phyloP scores from a whole-genome alignment of 164 flowering plant species.

The Vitis amurensis region DNA sequence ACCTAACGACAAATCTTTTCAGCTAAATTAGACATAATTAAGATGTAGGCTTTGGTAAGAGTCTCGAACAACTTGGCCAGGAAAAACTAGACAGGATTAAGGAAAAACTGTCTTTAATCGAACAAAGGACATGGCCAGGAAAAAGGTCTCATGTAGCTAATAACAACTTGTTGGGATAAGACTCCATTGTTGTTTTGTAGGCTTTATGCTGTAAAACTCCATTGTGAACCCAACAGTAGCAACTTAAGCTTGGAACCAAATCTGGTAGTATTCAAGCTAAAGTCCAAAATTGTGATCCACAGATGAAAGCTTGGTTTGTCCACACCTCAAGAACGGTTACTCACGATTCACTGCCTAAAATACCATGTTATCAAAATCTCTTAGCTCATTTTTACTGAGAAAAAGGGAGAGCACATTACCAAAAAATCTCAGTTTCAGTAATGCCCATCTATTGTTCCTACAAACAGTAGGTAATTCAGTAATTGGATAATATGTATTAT shows the following conservation, averaged over 20 bases:
- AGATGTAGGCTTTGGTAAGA: too few relatives aligned
- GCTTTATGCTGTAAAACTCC: neutral
- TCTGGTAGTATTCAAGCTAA: neutral
- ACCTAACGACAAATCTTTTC: too few relatives aligned
- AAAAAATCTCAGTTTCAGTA: neutral
- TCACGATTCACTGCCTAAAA: neutral
- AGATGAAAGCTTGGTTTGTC: neutral
- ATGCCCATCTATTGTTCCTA: neutral
- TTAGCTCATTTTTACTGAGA: too few relatives aligned
- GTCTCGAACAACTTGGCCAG: too few relatives aligned
- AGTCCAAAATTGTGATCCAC: neutral
- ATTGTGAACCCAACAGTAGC: neutral
- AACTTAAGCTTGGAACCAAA: neutral
- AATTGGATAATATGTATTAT: neutral
- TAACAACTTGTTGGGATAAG: neutral
- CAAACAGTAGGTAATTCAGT: neutral
- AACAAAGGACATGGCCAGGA: too few relatives aligned
- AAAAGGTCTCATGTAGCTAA: too few relatives aligned
- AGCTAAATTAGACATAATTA: too few relatives aligned
- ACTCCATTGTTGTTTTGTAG: neutral
- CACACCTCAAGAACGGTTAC: neutral
- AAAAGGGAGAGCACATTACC: neutral
- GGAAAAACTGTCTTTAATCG: too few relatives aligned
- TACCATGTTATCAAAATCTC: too few relatives aligned
- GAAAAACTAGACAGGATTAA: too few relatives aligned